phyloP scores from a whole-genome alignment of 306 rosid species.

The Cyamopsis tetragonoloba region DNA sequence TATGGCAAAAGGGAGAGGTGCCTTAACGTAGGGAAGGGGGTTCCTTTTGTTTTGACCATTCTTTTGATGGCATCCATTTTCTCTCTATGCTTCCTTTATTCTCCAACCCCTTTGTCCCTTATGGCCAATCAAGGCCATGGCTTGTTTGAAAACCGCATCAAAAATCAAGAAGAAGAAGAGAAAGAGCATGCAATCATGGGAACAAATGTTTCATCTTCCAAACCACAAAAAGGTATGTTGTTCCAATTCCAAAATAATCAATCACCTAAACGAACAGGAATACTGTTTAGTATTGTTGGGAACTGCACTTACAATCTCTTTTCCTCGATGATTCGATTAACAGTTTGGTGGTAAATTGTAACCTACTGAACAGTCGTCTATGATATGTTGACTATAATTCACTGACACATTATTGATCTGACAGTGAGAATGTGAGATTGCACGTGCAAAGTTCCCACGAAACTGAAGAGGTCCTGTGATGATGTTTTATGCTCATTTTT shows the following conservation, averaged over 20 bases:
- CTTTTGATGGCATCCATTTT: conserved; percentile 44
- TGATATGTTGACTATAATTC: too few relatives aligned
- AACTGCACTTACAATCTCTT: too few relatives aligned
- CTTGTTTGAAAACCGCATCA: conserved; percentile 14
- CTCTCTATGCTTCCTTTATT: conserved; percentile 38
- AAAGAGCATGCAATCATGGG: conserved; percentile 18
- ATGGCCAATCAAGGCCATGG: conserved; percentile 26
- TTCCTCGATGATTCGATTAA: too few relatives aligned
- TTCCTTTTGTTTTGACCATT: conserved; percentile 44
- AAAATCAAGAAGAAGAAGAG: neutral
- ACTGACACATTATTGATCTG: too few relatives aligned
- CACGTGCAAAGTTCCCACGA: too few relatives aligned
- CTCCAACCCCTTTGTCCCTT: conserved; percentile 44
- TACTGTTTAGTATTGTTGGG: too few relatives aligned
- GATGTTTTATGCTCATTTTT: too few relatives aligned
- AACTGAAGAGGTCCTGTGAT: too few relatives aligned
- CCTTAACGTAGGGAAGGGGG: conserved; percentile 20
- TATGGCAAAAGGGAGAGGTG: conserved; percentile 41
- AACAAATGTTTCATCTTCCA: conserved; percentile 5
- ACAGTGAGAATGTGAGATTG: too few relatives aligned
- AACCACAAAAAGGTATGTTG: conserved; percentile 46
- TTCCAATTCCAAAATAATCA: neutral
- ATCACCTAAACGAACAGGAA: too few relatives aligned
- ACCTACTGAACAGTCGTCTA: too few relatives aligned
- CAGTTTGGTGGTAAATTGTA: too few relatives aligned